Evolutionary conservation across 257 asterid species (phyloP).

Genomic region (Datura wrightii): DNA sequence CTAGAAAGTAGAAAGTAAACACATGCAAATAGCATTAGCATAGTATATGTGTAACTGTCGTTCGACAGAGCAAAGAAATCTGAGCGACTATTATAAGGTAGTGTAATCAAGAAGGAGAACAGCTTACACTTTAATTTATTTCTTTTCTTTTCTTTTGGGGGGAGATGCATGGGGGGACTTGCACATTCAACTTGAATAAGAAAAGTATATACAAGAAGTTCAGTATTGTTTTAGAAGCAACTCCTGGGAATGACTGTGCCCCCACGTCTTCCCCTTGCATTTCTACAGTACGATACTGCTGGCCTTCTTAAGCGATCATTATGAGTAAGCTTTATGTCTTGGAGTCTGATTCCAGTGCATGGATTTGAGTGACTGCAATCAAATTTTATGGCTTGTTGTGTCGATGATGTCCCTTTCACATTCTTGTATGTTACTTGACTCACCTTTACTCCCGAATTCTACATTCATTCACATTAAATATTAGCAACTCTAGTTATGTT

Average conservation of each 20-base stretch:
- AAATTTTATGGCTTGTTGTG: conserved; percentile 57
- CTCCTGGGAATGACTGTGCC: conserved; percentile 28
- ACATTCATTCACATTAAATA: not conserved
- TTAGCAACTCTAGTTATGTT: not conserved
- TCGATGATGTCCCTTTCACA: conserved; percentile 68
- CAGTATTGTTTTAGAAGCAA: conserved; percentile 26
- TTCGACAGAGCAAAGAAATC: not conserved
- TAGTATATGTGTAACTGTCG: not conserved
- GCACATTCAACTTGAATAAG: too few relatives aligned
- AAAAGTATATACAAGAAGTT: not conserved
- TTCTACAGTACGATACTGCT: conserved; percentile 23
- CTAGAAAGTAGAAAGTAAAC: too few relatives aligned
- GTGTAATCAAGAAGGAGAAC: too few relatives aligned
- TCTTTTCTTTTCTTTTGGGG: too few relatives aligned
- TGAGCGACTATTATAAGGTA: not conserved
- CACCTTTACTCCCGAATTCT: conserved; percentile 70
- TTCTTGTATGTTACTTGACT: conserved; percentile 59
- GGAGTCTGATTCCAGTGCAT: conserved; percentile 53
- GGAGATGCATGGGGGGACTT: too few relatives aligned
- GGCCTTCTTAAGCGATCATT: conserved; percentile 14
- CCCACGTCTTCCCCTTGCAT: conserved; percentile 30
- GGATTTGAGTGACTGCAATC: conserved; percentile 71
- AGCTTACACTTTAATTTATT: not conserved
- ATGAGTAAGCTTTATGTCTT: conserved; percentile 60
- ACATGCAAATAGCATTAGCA: too few relatives aligned